Conservation (phyloP, 169 alveolate species). For the Cryptosporidium baileyi region DNA sequence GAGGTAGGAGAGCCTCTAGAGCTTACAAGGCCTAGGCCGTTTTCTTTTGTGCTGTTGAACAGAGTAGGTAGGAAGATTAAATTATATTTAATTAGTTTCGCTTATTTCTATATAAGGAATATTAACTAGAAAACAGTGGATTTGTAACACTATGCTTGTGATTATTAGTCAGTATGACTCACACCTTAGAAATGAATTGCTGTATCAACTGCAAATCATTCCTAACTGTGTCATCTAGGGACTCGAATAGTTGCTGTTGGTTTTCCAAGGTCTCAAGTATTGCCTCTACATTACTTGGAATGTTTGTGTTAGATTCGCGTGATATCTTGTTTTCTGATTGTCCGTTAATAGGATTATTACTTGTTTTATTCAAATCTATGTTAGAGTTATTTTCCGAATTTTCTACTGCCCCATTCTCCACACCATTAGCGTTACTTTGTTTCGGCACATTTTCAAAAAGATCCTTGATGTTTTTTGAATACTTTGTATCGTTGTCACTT, state of each 20-base stretch:
- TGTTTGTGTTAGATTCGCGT: neutral
- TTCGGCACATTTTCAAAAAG: constrained; percentile 2
- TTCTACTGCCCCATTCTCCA: neutral
- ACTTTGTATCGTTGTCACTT: neutral
- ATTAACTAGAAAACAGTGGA: neutral
- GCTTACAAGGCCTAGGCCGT: constrained; percentile 84
- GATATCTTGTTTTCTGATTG: neutral
- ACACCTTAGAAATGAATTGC: constrained; percentile 21
- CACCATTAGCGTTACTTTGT: neutral
- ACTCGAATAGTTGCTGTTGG: constrained; percentile 52
- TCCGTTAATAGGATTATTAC: neutral
- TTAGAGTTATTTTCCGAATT: neutral
- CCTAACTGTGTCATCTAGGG: constrained; percentile 21
- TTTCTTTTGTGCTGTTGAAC: neutral
- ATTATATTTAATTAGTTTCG: constrained; percentile 49
- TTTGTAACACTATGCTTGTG: neutral
- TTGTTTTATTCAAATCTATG: neutral
- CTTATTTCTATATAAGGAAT: neutral
- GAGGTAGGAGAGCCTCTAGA: constrained; percentile 90
- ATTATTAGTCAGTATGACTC: neutral
- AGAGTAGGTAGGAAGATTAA: constrained; percentile 23
- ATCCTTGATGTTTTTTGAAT: neutral
- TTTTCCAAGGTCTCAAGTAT: constrained; percentile 45
- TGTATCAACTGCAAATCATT: constrained; percentile 9
- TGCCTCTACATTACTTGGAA: constrained; percentile 33